These are phyloP conservation scores for Fusarium sp. DNA, from an alignment of 2,329 filamentous ascomycete species.

Conservation along the genomic window DNA sequence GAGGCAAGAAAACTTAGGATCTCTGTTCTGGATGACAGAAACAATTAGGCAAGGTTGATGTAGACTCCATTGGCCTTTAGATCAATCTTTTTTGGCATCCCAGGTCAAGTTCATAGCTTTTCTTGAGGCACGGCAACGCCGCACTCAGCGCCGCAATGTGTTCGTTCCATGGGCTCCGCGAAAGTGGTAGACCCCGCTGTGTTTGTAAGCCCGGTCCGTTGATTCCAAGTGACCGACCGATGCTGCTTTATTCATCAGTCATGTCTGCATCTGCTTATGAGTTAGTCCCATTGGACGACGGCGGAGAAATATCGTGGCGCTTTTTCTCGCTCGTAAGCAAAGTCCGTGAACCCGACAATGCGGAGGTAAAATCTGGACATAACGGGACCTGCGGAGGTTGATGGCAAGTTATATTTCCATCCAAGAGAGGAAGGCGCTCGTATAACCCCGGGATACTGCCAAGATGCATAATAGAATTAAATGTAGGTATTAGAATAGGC, in stretches of 20 bases:
- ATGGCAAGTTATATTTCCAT: conserved; percentile 1
- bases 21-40: not conserved
- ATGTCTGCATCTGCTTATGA: not conserved
- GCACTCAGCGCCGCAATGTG: conserved; percentile 12
- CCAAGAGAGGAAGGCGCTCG: conserved; percentile 30
- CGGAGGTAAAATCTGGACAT: conserved; percentile 25
- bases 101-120: not conserved
- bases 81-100: not conserved
- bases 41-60: not conserved
- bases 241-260: not conserved
- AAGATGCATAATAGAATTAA: not conserved
- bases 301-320: conserved; percentile 16
- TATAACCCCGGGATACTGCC: not conserved
- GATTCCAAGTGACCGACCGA: conserved; percentile 2
- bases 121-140: conserved; percentile 18
- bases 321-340: conserved; percentile 35
- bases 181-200: conserved; percentile 15
- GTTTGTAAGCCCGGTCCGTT: conserved; percentile 18
- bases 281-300: not conserved
- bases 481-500: not conserved
- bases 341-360: conserved; percentile 39
- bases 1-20: not conserved
- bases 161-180: not conserved
- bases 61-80: not conserved
- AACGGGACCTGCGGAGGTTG: conserved; percentile 20